Evolutionary conservation across 495 filamentous ascomycete genomes (phyloP).

Genomic region (Elasticomyces elasticus): DNA sequence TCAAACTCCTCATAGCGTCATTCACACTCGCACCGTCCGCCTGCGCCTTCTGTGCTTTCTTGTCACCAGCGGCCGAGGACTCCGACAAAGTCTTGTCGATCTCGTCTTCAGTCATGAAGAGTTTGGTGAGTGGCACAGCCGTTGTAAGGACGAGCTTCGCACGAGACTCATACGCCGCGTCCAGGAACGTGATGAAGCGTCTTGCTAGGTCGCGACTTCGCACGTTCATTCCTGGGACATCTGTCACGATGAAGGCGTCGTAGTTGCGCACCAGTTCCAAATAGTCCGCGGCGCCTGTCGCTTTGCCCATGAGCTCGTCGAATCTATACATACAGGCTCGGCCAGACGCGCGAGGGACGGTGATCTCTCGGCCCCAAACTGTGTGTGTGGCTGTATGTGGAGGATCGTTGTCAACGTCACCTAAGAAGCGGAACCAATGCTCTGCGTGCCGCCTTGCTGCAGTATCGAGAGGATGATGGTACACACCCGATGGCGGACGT

Average conservation of each 20-base stretch:
- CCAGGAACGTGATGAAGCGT: constrained; percentile 93
- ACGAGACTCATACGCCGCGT: constrained; percentile 82
- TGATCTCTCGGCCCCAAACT: constrained; percentile 90
- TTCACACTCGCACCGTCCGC: constrained; percentile 53
- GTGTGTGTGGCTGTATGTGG: constrained; percentile 66
- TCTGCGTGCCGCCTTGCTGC: constrained; percentile 72
- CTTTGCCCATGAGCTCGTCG: constrained; percentile 73
- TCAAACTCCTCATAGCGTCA: constrained; percentile 76
- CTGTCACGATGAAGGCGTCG: constrained; percentile 81
- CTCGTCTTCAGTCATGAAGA: constrained; percentile 82
- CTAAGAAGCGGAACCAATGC: constrained; percentile 90
- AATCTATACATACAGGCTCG: constrained; percentile 84
- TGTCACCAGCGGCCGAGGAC: not conserved
- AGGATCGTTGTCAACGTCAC: constrained; percentile 66
- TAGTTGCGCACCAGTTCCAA: constrained; percentile 86
- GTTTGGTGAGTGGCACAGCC: constrained; percentile 67
- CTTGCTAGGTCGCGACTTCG: constrained; percentile 78
- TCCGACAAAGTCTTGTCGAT: constrained; percentile 43
- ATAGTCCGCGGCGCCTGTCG: constrained; percentile 89
- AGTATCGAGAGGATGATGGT: constrained; percentile 72
- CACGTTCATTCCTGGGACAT: constrained; percentile 84
- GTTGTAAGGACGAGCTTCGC: constrained; percentile 93
- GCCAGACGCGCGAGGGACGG: constrained; percentile 79
- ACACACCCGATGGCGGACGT: constrained; percentile 84
- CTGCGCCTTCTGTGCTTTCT: constrained; percentile 24